Evolutionary conservation across 2,329 filamentous ascomycete species (phyloP).

Genomic region (Neofusicoccum parvum): DNA sequence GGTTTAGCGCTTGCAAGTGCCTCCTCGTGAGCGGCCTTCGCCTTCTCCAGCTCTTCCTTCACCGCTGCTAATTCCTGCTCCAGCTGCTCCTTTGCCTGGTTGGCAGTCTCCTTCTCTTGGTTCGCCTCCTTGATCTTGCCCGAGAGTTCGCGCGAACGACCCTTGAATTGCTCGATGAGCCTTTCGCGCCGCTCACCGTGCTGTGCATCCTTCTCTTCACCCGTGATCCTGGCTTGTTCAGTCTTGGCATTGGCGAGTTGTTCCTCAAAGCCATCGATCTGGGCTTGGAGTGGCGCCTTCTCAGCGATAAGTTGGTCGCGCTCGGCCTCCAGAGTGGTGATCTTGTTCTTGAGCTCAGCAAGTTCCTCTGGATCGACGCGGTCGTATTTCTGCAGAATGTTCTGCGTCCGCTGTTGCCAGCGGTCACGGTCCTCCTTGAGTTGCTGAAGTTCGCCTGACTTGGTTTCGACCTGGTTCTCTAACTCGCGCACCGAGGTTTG

Average conservation of each 20-base stretch:
- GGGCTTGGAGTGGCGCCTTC: conserved; percentile 53
- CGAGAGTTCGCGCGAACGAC: conserved; percentile 64
- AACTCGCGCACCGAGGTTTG: conserved; percentile 79
- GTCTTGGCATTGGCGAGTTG: conserved; percentile 44
- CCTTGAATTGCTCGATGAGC: conserved; percentile 57
- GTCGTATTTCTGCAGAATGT: conserved; percentile 94
- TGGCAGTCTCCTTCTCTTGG: conserved; percentile 47
- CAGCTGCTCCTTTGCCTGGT: conserved; percentile 42
- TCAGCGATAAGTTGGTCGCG: conserved; percentile 55
- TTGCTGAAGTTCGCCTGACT: conserved; percentile 85
- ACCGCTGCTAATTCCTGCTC: conserved; percentile 28
- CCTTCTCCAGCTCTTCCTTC: conserved; percentile 62
- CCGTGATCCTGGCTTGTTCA: conserved; percentile 27
- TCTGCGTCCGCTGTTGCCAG: conserved; percentile 94
- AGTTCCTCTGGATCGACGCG: conserved; percentile 92
- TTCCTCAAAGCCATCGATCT: conserved; percentile 52
- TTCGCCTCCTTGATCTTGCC: conserved; percentile 60
- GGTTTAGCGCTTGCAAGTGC: conserved; percentile 49
- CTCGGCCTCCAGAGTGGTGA: conserved; percentile 60
- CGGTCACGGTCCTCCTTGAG: conserved; percentile 89
- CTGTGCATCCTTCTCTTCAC: conserved; percentile 47
- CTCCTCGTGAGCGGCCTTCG: conserved; percentile 66
- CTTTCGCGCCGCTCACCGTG: conserved; percentile 52
- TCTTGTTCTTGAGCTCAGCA: conserved; percentile 80
- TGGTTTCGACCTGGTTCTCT: conserved; percentile 76